Percentiles rank a stretch among this genome's conserved stretches.
Conservation (phyloP, 768 basidiomycete genomes). For the Mycena albidolilacea region DNA sequence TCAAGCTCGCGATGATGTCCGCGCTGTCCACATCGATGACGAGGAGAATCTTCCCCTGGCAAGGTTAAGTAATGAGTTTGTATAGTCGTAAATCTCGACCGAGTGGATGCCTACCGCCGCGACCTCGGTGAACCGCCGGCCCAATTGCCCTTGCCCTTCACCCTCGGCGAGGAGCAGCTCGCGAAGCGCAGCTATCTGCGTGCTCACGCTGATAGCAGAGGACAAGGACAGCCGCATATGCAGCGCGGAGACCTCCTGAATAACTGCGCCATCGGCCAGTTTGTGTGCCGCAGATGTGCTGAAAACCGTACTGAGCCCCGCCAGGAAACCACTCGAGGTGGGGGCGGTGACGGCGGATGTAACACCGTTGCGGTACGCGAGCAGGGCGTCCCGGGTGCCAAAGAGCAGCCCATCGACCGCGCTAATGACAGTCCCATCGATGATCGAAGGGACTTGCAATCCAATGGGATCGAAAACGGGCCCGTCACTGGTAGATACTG, state of each 20-base stretch:
- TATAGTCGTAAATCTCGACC: constrained; percentile 39
- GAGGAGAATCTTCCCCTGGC: constrained; percentile 71
- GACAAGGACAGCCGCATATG: constrained; percentile 65
- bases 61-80: not conserved
- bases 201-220: constrained; percentile 67
- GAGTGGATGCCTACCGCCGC: constrained; percentile 41
- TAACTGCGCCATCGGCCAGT: constrained; percentile 74
- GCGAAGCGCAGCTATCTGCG: constrained; percentile 72
- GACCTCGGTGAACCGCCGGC: constrained; percentile 47
- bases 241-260: constrained; percentile 74
- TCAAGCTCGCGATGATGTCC: constrained; percentile 81
- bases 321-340: constrained; percentile 65
- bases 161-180: constrained; percentile 55
- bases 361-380: constrained; percentile 81
- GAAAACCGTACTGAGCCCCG: constrained; percentile 77
- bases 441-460: constrained; percentile 50
- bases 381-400: constrained; percentile 38
- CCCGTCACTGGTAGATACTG: constrained; percentile 82
- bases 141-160: constrained; percentile 48
- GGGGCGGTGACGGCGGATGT: constrained; percentile 81
- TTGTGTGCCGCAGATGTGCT: constrained; percentile 71
- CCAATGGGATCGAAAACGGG: constrained; percentile 66
- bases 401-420: constrained; percentile 78
- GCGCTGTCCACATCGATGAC: constrained; percentile 80
- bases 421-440: constrained; percentile 60